Conservation (phyloP, 306 rosid species). For the Casuarina glauca region DNA sequence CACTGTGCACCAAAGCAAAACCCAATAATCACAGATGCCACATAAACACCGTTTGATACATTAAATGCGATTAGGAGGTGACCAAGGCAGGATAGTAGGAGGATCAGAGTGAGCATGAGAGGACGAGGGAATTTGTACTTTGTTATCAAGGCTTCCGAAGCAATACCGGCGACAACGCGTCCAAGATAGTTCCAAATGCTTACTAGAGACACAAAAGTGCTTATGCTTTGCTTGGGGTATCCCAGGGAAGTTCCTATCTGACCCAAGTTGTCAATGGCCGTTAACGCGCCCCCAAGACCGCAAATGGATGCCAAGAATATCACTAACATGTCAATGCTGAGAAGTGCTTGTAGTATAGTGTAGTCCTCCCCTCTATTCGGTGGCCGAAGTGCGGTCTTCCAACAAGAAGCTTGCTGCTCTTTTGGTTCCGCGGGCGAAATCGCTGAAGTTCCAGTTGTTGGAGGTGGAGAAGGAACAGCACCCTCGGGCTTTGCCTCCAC, state of each 20-base stretch:
- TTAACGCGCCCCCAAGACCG: slow-evolving; percentile 53
- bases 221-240: slow-evolving; percentile 36
- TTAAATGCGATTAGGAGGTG: slow-evolving; percentile 52
- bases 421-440: neutral
- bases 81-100: slow-evolving; percentile 49
- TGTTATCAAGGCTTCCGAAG: slow-evolving; percentile 37
- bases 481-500: slow-evolving; percentile 12
- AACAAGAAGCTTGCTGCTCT: slow-evolving; percentile 30
- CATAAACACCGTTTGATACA: slow-evolving; percentile 39
- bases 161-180: slow-evolving; percentile 45
- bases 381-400: slow-evolving; percentile 40
- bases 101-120: slow-evolving; percentile 43
- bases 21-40: slow-evolving; percentile 37
- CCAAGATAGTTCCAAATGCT: slow-evolving; percentile 69
- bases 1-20: slow-evolving; percentile 40
- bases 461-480: neutral
- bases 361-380: slow-evolving; percentile 56
- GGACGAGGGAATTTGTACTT: slow-evolving; percentile 51
- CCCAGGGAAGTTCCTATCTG: slow-evolving; percentile 43
- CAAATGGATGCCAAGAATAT: slow-evolving; percentile 45
- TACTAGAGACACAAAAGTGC: slow-evolving; percentile 50
- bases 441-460: neutral
- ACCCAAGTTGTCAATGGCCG: slow-evolving; percentile 54
- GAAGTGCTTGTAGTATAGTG: slow-evolving; percentile 54
- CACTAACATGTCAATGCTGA: slow-evolving; percentile 53